phyloP scores from a whole-genome alignment of 306 rosid genomes.

The Ammopiptanthus mongolicus region DNA sequence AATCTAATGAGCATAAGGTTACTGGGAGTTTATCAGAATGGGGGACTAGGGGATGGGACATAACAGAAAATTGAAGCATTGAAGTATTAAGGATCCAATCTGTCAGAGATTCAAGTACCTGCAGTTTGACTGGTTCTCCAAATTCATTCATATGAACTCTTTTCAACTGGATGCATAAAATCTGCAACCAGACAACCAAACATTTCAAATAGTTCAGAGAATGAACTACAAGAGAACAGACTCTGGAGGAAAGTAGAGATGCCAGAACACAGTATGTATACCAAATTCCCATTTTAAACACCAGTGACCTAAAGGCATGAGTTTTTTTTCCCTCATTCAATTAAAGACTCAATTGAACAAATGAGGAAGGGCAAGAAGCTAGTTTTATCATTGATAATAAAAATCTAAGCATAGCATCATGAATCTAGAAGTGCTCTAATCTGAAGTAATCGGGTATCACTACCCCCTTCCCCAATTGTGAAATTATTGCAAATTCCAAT shows the following conservation, averaged over 20 bases:
- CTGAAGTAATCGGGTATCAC: neutral
- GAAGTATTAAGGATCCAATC: slow-evolving; percentile 13
- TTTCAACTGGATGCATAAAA: slow-evolving; percentile 82
- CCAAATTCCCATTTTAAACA: neutral
- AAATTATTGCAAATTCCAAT: neutral
- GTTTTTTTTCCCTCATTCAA: neutral
- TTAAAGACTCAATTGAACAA: neutral
- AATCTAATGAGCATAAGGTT: neutral
- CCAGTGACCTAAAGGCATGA: neutral
- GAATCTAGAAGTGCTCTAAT: neutral
- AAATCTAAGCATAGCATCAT: neutral
- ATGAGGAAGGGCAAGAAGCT: neutral
- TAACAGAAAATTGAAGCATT: slow-evolving; percentile 10
- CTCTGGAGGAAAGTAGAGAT: neutral
- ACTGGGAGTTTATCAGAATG: neutral
- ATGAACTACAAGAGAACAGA: slow-evolving; percentile 10
- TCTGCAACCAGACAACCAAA: slow-evolving; percentile 45
- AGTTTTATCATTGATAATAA: neutral
- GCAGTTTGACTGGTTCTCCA: slow-evolving; percentile 66
- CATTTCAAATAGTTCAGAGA: slow-evolving; percentile 10
- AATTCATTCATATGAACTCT: slow-evolving; percentile 52
- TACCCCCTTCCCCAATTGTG: neutral
- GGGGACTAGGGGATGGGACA: neutral
- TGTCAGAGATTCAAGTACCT: slow-evolving; percentile 41
- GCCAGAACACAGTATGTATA: neutral